These are phyloP conservation scores for Chlorella sorokiniana DNA, from an alignment of 139 green algal genomes.

Conservation along the genomic window DNA sequence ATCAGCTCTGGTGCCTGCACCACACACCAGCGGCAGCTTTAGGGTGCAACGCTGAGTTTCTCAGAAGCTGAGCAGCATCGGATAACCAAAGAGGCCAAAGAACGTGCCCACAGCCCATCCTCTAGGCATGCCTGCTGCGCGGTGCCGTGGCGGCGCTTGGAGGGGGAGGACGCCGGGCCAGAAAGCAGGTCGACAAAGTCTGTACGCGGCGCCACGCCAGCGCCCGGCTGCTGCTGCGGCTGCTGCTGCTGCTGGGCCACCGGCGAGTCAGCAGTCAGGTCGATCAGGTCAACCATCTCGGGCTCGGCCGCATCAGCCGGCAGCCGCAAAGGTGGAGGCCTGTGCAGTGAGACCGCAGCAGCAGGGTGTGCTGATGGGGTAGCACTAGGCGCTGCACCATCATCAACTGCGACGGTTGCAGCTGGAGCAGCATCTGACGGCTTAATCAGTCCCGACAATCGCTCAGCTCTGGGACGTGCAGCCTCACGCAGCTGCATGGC, in stretches of 20 bases:
- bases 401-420: too few relatives aligned
- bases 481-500: too few relatives aligned
- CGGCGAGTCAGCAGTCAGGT: not conserved
- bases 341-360: too few relatives aligned
- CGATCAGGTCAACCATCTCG: not conserved
- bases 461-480: too few relatives aligned
- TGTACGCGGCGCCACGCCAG: not conserved
- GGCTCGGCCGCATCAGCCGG: not conserved
- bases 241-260: not conserved
- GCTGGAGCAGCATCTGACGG: too few relatives aligned
- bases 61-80: too few relatives aligned
- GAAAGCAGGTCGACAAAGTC: constrained; percentile 1
- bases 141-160: constrained; percentile 22
- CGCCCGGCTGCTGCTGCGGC: not conserved
- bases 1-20: constrained; percentile 8
- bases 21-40: not conserved
- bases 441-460: too few relatives aligned
- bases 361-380: too few relatives aligned
- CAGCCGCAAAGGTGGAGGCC: too few relatives aligned
- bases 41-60: too few relatives aligned
- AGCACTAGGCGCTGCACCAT: too few relatives aligned
- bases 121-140: not conserved
- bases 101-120: not conserved
- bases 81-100: not conserved
- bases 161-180: not conserved